Percentiles rank a stretch among this genome's conserved stretches.
These are phyloP conservation scores for Quillaja saponaria DNA, from an alignment of 306 rosid species.

Conservation along the genomic window DNA sequence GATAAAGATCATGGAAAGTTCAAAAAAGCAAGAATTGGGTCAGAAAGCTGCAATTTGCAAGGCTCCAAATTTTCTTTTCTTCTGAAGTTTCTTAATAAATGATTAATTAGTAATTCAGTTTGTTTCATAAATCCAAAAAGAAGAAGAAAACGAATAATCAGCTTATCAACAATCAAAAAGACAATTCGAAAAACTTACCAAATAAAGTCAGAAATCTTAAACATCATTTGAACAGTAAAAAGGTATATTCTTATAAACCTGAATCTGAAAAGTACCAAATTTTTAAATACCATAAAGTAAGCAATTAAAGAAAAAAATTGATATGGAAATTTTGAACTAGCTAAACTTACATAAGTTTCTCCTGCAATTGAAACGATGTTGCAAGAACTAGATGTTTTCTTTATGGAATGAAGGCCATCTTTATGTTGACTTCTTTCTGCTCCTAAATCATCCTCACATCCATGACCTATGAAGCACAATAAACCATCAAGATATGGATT, in stretches of 20 bases:
- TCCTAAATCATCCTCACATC: slow-evolving; percentile 35
- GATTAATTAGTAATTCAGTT: too few species aligned
- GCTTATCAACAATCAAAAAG: too few species aligned
- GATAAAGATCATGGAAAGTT: not conserved
- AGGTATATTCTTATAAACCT: too few species aligned
- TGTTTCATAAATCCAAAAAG: too few species aligned
- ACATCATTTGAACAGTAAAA: too few species aligned
- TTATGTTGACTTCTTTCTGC: slow-evolving; percentile 27
- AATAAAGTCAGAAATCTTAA: too few species aligned
- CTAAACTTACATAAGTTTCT: slow-evolving; percentile 31
- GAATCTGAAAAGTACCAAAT: too few species aligned
- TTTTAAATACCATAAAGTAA: not conserved
- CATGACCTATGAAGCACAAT: slow-evolving; percentile 37
- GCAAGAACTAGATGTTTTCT: slow-evolving; percentile 37
- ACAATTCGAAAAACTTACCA: not conserved
- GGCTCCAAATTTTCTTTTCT: not conserved
- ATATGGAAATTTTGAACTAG: not conserved
- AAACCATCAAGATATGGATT: not conserved
- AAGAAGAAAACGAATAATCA: too few species aligned
- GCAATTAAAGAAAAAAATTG: not conserved
- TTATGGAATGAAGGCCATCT: slow-evolving; percentile 24
- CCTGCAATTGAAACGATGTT: slow-evolving; percentile 19
- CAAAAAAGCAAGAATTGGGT: slow-evolving; percentile 6
- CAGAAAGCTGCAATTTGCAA: not conserved
- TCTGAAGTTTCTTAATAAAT: not conserved